phyloP scores from a whole-genome alignment of 768 basidiomycete genomes.

The Leccinum arenicola region DNA sequence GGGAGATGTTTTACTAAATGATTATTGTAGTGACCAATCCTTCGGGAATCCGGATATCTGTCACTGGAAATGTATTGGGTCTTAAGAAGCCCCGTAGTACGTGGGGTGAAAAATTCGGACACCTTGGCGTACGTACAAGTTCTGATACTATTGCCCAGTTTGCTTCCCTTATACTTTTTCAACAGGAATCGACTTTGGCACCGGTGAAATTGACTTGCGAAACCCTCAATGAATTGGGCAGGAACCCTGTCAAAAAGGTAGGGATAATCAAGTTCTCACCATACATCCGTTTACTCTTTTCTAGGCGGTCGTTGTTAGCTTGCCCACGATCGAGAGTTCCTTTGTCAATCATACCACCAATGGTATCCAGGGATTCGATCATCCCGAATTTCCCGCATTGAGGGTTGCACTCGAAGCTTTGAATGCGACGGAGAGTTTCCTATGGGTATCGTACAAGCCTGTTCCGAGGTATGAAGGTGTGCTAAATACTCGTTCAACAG shows the following conservation, averaged over 20 bases:
- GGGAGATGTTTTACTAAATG: neutral
- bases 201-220: conserved; percentile 66
- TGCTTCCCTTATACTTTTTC: neutral
- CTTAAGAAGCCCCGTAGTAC: conserved; percentile 68
- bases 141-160: neutral
- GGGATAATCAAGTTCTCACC: conserved; percentile 2
- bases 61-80: conserved; percentile 80
- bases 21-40: conserved; percentile 70
- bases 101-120: conserved; percentile 70
- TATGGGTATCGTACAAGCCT: conserved; percentile 63
- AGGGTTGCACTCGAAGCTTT: conserved; percentile 83
- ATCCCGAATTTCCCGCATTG: conserved; percentile 83
- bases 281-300: conserved; percentile 2
- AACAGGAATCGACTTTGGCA: conserved; percentile 50
- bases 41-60: conserved; percentile 80
- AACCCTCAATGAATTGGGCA: conserved; percentile 74
- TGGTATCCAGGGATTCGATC: conserved; percentile 74
- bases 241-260: conserved; percentile 70
- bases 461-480: neutral
- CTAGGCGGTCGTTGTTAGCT: conserved; percentile 80
- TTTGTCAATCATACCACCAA: conserved; percentile 78
- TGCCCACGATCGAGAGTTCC: conserved; percentile 93
- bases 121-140: conserved; percentile 52
- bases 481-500: conserved; percentile 36
- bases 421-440: conserved; percentile 90